Evolutionary conservation across 306 rosid genomes (phyloP).

Genomic region (Fragaria ananassa): DNA sequence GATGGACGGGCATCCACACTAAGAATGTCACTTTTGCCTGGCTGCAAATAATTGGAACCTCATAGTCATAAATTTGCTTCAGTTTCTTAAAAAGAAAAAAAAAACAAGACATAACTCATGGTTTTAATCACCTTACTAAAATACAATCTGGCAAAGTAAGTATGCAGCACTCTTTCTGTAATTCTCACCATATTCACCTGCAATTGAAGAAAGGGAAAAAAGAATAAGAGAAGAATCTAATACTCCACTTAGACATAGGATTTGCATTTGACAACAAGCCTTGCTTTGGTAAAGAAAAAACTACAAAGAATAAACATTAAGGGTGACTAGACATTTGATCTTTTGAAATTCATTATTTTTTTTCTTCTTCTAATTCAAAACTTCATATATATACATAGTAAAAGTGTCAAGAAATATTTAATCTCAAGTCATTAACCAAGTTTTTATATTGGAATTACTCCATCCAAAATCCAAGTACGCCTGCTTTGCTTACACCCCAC

Average conservation of each 20-base stretch:
- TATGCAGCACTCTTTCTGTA: slow-evolving; percentile 73
- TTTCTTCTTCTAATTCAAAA: neutral
- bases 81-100: slow-evolving; percentile 4
- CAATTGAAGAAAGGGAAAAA: slow-evolving; percentile 8
- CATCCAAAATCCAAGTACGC: neutral
- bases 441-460: neutral
- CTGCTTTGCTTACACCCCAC: slow-evolving; percentile 13
- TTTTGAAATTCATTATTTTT: neutral
- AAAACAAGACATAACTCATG: slow-evolving; percentile 3
- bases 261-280: neutral
- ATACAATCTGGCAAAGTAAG: slow-evolving; percentile 83
- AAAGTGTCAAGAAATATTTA: neutral
- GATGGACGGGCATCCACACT: slow-evolving; percentile 94
- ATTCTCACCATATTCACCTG: slow-evolving; percentile 88
- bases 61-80: slow-evolving; percentile 13
- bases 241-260: neutral
- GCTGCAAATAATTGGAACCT: slow-evolving; percentile 58
- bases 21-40: slow-evolving; percentile 58
- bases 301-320: neutral
- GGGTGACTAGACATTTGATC: neutral
- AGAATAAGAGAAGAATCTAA: slow-evolving; percentile 16
- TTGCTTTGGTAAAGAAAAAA: neutral
- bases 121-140: slow-evolving; percentile 63
- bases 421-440: neutral
- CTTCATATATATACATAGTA: neutral